These are phyloP conservation scores for Glutinoglossum americanum DNA, from an alignment of 495 filamentous ascomycete species.

Conservation along the genomic window DNA sequence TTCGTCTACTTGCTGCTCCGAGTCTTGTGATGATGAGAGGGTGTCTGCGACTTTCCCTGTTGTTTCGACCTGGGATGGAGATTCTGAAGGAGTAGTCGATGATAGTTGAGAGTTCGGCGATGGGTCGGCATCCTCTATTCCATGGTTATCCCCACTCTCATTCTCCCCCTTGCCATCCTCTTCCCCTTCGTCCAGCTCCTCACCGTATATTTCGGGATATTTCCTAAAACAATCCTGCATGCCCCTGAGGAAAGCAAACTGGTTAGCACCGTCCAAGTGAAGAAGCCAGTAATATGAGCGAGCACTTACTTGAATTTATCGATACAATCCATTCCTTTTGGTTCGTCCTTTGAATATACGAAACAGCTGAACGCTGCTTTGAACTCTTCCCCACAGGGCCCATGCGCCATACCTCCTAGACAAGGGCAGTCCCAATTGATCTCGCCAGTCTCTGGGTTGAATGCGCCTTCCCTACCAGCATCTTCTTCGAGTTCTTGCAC, in stretches of 20 bases:
- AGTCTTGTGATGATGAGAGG: not conserved
- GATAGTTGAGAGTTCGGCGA: too few relatives aligned
- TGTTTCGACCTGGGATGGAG: not conserved
- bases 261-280: not conserved
- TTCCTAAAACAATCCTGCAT: conserved; percentile 96
- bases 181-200: conserved; percentile 73
- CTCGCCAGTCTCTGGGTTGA: conserved; percentile 95
- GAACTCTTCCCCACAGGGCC: conserved; percentile 90
- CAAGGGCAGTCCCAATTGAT: conserved; percentile 99
- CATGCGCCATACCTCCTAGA: conserved; percentile 90
- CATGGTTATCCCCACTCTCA: not conserved
- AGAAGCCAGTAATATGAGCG: not conserved
- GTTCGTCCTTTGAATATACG: conserved; percentile 78
- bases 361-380: conserved; percentile 93
- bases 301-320: conserved; percentile 78
- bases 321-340: conserved; percentile 98
- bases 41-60: not conserved
- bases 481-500: conserved; percentile 51
- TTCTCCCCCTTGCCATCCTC: conserved; percentile 12
- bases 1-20: not conserved
- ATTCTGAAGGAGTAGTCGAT: not conserved
- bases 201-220: conserved; percentile 78
- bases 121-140: not conserved
- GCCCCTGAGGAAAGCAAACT: conserved; percentile 26
- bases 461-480: conserved; percentile 68